phyloP scores from a whole-genome alignment of 176 grass and related monocot species.

The Rhynchospora pubera region DNA sequence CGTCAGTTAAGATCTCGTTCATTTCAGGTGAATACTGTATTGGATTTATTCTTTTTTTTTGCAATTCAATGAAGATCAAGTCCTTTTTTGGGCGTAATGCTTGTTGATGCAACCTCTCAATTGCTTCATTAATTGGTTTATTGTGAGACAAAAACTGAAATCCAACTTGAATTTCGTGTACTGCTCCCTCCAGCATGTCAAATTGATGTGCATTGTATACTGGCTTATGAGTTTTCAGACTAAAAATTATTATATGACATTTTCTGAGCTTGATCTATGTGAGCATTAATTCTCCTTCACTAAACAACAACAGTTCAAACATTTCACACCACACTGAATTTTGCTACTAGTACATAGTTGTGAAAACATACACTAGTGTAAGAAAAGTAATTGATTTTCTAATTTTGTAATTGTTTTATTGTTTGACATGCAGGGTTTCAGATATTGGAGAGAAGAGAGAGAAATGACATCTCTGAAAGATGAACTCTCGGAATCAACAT shows the following conservation, averaged over 20 bases:
- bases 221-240: not conserved
- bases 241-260: not conserved
- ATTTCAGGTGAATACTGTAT: not conserved
- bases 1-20: conserved; percentile 13
- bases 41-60: not conserved
- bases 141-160: not conserved
- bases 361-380: not conserved
- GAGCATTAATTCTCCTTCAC: not conserved
- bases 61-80: not conserved
- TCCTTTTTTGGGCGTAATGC: not conserved
- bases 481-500: conserved; percentile 58
- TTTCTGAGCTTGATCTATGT: not conserved
- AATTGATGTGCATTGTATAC: not conserved
- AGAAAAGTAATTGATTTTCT: not conserved
- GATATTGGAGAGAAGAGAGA: conserved; percentile 25
- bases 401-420: conserved; percentile 17
- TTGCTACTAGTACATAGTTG: not conserved
- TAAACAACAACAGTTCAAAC: not conserved
- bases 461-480: conserved; percentile 61
- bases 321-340: not conserved
- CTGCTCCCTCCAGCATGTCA: not conserved
- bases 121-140: conserved; percentile 1
- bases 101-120: not conserved
- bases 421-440: conserved; percentile 40
- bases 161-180: not conserved